These are phyloP conservation scores for Trichophyton schoenleinii DNA, from an alignment of 2,329 filamentous ascomycete genomes.

Conservation along the genomic window DNA sequence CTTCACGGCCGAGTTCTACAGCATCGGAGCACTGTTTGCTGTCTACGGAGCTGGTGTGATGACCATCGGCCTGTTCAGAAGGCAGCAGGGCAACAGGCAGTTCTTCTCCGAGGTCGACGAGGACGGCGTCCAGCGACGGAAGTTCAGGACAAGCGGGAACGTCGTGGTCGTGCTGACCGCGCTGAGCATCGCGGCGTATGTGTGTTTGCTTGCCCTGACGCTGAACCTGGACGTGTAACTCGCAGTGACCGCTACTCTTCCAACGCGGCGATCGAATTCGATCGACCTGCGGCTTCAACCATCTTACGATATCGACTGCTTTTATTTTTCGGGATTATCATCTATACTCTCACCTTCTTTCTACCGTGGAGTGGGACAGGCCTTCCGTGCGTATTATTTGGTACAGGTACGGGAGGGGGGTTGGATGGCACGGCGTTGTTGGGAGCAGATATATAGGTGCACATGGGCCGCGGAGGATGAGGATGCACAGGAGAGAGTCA, in stretches of 20 bases:
- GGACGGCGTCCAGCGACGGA: constrained; percentile 48
- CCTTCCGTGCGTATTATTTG: not conserved
- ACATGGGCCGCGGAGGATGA: not conserved
- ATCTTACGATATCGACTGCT: not conserved
- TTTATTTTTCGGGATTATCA: not conserved
- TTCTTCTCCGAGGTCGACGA: constrained; percentile 58
- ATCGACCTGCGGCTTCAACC: too few species aligned
- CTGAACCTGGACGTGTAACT: constrained; percentile 26
- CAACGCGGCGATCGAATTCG: too few species aligned
- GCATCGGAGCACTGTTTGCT: constrained; percentile 90
- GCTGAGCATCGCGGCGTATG: constrained; percentile 50
- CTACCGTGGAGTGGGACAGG: too few species aligned
- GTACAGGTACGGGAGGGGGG: not conserved
- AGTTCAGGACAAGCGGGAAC: constrained; percentile 54
- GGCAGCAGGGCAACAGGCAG: constrained; percentile 84
- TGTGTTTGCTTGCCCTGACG: constrained; percentile 47
- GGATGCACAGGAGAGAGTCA: not conserved
- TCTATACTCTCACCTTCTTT: not conserved
- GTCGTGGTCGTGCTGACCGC: constrained; percentile 51
- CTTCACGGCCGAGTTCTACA: constrained; percentile 92
- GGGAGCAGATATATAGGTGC: not conserved
- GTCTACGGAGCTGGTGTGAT: constrained; percentile 79
- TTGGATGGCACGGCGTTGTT: not conserved
- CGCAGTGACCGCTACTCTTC: not conserved
- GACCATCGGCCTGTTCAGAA: constrained; percentile 68